Evolutionary conservation across 768 basidiomycete genomes (phyloP).

Genomic region (Auricularia auricula-judae): DNA sequence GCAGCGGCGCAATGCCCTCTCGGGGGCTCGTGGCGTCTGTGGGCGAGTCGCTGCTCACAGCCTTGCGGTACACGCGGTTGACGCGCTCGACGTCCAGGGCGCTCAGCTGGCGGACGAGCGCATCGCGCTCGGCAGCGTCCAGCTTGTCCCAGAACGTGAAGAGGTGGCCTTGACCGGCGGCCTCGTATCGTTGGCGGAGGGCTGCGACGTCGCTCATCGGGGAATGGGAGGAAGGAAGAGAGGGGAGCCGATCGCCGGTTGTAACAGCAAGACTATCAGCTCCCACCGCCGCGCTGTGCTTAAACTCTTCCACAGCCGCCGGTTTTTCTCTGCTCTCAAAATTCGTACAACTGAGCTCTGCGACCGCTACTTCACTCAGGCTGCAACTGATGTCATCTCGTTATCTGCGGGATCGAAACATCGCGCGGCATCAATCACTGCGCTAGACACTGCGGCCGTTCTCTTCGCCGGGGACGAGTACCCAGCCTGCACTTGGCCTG

Average conservation of each 20-base stretch:
- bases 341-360: not conserved
- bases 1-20: slow-evolving; percentile 70
- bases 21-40: slow-evolving; percentile 16
- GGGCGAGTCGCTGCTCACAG: slow-evolving; percentile 53
- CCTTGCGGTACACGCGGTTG: slow-evolving; percentile 75
- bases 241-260: not conserved
- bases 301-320: not conserved
- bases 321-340: not conserved
- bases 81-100: slow-evolving; percentile 82
- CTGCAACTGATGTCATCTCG: not conserved
- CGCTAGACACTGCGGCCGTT: no score
- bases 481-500: no score
- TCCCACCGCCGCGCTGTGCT: no score
- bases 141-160: slow-evolving; percentile 79
- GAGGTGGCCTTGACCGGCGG: slow-evolving; percentile 81
- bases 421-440: not conserved
- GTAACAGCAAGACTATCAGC: no score
- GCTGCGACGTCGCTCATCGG: slow-evolving; percentile 4
- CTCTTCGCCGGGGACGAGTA: no score
- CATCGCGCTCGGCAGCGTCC: slow-evolving; percentile 45
- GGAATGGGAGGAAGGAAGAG: not conserved
- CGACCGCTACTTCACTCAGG: not conserved
- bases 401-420: not conserved
- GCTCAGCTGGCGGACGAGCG: slow-evolving; percentile 62
- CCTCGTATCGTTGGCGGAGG: slow-evolving; percentile 42